A percentile compares a stretch with the other conserved stretches of the same genome.
phyloP scores from a whole-genome alignment of 495 filamentous ascomycete genomes.

The Aspergillus steynii region DNA sequence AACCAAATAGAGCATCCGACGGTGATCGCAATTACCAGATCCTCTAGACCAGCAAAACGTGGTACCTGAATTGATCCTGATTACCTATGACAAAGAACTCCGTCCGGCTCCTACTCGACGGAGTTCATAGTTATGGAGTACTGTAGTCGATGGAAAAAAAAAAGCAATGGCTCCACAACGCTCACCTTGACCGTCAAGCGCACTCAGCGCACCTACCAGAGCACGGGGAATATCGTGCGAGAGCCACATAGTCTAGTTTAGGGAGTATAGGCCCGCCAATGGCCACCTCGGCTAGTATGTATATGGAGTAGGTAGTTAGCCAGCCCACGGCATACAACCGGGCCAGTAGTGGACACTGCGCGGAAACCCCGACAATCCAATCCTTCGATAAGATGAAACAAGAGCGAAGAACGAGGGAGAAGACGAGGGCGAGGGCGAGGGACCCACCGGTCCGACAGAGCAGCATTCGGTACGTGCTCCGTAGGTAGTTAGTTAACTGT shows the following conservation, averaged over 20 bases:
- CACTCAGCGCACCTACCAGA: not conserved
- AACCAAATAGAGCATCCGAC: not conserved
- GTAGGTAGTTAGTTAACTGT: too few species aligned
- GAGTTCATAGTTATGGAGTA: too few species aligned
- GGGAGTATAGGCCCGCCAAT: not conserved
- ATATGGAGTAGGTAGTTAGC: too few species aligned
- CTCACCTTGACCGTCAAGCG: not conserved
- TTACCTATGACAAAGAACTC: not conserved
- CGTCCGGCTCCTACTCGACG: too few species aligned
- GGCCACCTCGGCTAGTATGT: too few species aligned
- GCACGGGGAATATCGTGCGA: not conserved
- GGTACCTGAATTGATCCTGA: slow-evolving; percentile 1
- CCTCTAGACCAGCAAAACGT: slow-evolving; percentile 3
- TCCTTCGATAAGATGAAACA: slow-evolving; percentile 22
- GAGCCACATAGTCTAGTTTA: not conserved
- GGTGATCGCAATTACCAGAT: not conserved
- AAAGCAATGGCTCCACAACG: not conserved
- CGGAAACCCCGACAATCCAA: not conserved
- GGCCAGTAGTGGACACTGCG: too few species aligned
- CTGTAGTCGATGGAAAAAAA: not conserved
- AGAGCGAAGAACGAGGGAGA: not conserved
- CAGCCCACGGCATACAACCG: not conserved
- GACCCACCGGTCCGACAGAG: not conserved
- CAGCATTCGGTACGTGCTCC: not conserved
- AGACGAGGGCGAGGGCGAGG: not conserved